Percentiles rank a stretch among this genome's conserved stretches.
Conservation (phyloP, 345 rosid species). For the Xanthoceras sorbifolium region DNA sequence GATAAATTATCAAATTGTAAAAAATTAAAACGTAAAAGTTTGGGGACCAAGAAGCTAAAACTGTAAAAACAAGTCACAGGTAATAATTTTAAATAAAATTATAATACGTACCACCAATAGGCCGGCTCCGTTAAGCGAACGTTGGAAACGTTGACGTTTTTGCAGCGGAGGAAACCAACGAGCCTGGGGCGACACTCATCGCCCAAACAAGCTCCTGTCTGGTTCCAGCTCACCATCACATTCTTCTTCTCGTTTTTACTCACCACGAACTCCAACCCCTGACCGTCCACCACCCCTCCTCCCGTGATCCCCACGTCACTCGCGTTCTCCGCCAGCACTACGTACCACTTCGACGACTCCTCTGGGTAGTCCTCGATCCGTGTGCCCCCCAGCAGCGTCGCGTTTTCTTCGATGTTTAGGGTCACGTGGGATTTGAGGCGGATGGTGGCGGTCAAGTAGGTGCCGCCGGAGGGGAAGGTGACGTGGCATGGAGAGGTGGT, state of each 20-base stretch:
- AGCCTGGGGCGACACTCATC: constrained; percentile 87
- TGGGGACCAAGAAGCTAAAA: too few species aligned
- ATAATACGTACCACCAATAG: constrained; percentile 83
- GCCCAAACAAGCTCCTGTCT: constrained; percentile 77
- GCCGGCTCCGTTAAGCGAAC: constrained; percentile 70
- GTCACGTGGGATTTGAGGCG: constrained; percentile 62
- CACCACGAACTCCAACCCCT: constrained; percentile 70
- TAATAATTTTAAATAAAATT: too few species aligned
- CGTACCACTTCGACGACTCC: constrained; percentile 66
- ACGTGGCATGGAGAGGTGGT: constrained; percentile 55
- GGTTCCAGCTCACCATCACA: constrained; percentile 95
- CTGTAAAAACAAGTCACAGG: too few species aligned
- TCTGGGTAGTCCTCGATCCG: constrained; percentile 62
- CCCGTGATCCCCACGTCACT: constrained; percentile 86
- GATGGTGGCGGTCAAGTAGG: constrained; percentile 76
- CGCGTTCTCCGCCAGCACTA: constrained; percentile 73
- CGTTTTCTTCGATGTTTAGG: constrained; percentile 61
- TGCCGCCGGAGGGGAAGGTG: constrained; percentile 77
- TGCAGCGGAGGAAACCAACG: constrained; percentile 73
- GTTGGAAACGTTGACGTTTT: constrained; percentile 68
- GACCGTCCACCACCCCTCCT: constrained; percentile 85
- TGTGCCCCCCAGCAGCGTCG: constrained; percentile 71
- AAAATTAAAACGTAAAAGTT: too few species aligned
- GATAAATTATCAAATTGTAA: too few species aligned
- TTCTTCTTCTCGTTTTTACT: constrained; percentile 67